Base-by-base conservation (phyloP, 75 land plant genomes). In the Picea glauca region DNA sequence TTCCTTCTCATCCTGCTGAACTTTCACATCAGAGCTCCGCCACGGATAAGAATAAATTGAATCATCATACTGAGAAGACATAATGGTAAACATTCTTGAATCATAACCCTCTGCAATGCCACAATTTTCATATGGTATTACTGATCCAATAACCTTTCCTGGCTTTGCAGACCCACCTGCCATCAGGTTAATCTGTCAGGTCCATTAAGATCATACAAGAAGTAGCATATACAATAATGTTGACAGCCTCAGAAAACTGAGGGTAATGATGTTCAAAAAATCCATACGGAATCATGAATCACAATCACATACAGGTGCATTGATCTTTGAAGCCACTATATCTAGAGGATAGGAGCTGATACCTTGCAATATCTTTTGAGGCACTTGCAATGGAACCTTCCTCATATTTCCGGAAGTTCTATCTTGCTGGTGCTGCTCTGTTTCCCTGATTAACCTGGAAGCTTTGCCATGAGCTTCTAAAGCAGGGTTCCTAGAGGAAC, bases 61-160 rank as follows among this genome's bases (percentile, higher is more conserved):
- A 40, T 82, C 50, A 68, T 76, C 26, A 68, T 83, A 84, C 54
- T 90, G 90, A 57, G 86, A 13, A 31, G 87, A 76, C 43, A 73
- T 79, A 40, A 76, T 58, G 13, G 83, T 79, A 58, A 86, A 82
- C 62, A 85, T 83, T 17, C 81, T 81, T 61, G 78, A 60, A 62
- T 89, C 85, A 33, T 77, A 76, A 72, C 79, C 83, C 26, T 81
- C 81, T 32, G 88, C 77, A 59, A 76, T 78, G 11, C 80, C 84
- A 57, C 84, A 75, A 75, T 86, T 82, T 84, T 74, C 83, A 70
- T 87, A 83, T 60, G 87, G 92, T 43, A 86, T 38, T 4, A 83
- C 84, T 23, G 94, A 84, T 14, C 94, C 85, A 57, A 92, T 82
- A 58, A 90, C 90, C 81, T 90, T 92, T 13, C 94, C 94, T 68